phyloP scores from a whole-genome alignment of 495 filamentous ascomycete species.

The Hamigera avellanea region DNA sequence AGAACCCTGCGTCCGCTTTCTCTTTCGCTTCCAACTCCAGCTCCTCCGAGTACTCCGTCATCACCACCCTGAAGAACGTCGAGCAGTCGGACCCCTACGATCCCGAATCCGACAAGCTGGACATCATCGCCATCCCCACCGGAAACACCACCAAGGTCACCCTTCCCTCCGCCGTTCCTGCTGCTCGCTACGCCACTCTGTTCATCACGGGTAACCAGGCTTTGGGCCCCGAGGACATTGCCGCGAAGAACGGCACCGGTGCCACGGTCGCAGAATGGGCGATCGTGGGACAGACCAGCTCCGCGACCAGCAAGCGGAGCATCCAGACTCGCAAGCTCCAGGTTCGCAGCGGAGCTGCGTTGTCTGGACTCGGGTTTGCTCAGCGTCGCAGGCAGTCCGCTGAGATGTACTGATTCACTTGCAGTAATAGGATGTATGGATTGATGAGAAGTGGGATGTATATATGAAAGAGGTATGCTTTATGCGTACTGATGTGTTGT shows the following conservation, averaged over 20 bases:
- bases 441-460: no score
- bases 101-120: slow-evolving; percentile 10
- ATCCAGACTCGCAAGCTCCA: no score
- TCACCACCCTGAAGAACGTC: slow-evolving; percentile 17
- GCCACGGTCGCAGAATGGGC: slow-evolving; percentile 67
- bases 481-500: no score
- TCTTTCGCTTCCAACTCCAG: slow-evolving; percentile 1
- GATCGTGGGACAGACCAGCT: no score
- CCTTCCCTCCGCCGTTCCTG: slow-evolving; percentile 20
- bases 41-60: slow-evolving; percentile 6
- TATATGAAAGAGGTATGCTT: no score
- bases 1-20: slow-evolving; percentile 6
- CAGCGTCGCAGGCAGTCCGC: no score
- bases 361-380: no score
- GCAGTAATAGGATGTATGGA: no score
- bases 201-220: slow-evolving; percentile 37
- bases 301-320: no score
- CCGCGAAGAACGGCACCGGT: no score
- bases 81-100: slow-evolving; percentile 27
- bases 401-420: no score
- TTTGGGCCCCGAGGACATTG: slow-evolving; percentile 19
- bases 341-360: no score
- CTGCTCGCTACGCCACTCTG: slow-evolving; percentile 32
- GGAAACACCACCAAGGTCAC: slow-evolving; percentile 39
- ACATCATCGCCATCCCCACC: slow-evolving; percentile 24